phyloP scores from a whole-genome alignment of 2,329 filamentous ascomycete genomes.

The Sarocladium kiliense region DNA sequence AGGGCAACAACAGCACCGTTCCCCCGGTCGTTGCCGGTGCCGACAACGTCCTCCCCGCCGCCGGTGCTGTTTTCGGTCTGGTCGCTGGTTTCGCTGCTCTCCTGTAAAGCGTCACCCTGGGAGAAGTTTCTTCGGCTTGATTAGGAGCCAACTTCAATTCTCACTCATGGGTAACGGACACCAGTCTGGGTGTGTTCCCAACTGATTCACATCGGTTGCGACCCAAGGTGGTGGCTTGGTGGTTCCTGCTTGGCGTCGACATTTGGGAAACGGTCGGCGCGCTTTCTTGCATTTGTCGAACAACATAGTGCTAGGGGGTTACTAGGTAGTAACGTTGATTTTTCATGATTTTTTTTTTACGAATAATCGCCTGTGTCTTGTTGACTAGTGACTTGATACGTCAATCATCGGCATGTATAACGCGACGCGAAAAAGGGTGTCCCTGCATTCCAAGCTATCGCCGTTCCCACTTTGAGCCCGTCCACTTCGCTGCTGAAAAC shows the following conservation, averaged over 20 bases:
- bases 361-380: neutral
- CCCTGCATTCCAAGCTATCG: neutral
- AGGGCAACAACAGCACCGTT: neutral
- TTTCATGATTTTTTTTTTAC: neutral
- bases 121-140: neutral
- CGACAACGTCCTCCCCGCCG: neutral
- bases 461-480: neutral
- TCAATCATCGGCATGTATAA: neutral
- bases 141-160: neutral
- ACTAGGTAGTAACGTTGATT: constrained; percentile 7
- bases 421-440: neutral
- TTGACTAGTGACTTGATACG: neutral
- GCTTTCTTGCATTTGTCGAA: constrained; percentile 7
- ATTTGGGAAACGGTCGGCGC: neutral
- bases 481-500: neutral
- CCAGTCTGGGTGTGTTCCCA: neutral
- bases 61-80: constrained; percentile 6
- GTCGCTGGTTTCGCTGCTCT: constrained; percentile 6
- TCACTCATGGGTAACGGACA: neutral
- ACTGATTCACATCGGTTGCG: neutral
- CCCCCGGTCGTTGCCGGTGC: constrained; percentile 1
- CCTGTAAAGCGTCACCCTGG: constrained; percentile 1
- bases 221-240: neutral
- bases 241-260: neutral
- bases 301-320: neutral